These are phyloP conservation scores for Ophiocordyceps camponoti-saundersi DNA, from an alignment of 2,329 filamentous ascomycete genomes.

Conservation along the genomic window DNA sequence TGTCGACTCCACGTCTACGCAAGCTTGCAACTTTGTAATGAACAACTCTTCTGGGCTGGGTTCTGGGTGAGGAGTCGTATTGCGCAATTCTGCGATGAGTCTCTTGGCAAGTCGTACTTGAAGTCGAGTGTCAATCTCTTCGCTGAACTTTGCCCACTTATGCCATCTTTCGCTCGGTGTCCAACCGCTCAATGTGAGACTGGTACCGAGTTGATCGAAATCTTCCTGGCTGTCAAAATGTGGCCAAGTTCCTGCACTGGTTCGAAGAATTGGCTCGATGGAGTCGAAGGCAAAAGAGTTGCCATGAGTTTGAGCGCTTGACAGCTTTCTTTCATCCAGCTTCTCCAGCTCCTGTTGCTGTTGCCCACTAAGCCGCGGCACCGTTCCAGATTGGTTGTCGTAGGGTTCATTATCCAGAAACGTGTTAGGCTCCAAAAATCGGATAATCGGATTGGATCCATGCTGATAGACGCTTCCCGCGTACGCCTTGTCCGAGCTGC, in stretches of 20 bases:
- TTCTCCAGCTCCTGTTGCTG: neutral
- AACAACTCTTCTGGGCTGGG: constrained; percentile 8
- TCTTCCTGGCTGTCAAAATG: constrained; percentile 9
- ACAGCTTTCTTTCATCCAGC: neutral
- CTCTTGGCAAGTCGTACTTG: constrained; percentile 2
- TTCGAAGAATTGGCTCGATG: constrained; percentile 8
- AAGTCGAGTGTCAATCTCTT: constrained; percentile 12
- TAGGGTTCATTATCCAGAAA: constrained; percentile 14
- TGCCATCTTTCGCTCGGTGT: constrained; percentile 23
- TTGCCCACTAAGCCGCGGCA: neutral
- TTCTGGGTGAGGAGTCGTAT: neutral
- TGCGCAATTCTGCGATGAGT: neutral
- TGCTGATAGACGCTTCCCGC: neutral
- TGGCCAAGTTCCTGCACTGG: constrained; percentile 15
- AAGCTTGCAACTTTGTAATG: constrained; percentile 17
- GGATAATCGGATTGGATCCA: constrained; percentile 5
- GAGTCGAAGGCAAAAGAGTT: constrained; percentile 4
- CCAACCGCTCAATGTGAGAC: constrained; percentile 25
- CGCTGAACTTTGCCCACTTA: constrained; percentile 12
- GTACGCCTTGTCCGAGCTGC: neutral
- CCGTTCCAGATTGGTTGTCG: neutral
- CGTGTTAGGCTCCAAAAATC: constrained; percentile 25
- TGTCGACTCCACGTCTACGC: constrained; percentile 28
- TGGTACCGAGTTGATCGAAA: constrained; percentile 19
- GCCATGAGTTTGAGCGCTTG: neutral